A percentile compares a stretch with the other conserved stretches of the same genome.
Conservation (phyloP, 2,329 filamentous ascomycete species). For the Penicillium nordicum region DNA sequence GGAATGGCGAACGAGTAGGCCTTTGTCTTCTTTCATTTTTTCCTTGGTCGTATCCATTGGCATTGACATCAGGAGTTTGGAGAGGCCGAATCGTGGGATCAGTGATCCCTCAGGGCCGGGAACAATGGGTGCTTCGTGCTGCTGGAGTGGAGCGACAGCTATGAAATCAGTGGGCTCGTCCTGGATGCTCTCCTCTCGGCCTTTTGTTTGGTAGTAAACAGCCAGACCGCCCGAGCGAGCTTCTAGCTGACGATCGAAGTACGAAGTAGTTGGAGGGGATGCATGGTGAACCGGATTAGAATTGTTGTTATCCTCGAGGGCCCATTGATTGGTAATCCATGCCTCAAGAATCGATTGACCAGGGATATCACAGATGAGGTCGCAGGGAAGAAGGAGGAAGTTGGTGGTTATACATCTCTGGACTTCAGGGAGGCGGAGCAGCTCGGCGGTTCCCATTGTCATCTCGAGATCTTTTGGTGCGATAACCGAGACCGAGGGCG, state of each 20-base stretch:
- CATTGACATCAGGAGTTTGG: background rate
- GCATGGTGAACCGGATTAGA: background rate
- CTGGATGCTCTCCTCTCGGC: background rate
- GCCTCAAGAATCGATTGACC: constrained; percentile 1
- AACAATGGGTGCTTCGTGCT: background rate
- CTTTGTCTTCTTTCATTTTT: background rate
- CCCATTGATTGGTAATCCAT: background rate
- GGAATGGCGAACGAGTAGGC: background rate
- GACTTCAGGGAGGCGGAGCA: constrained; percentile 78
- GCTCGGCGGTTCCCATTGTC: constrained; percentile 82
- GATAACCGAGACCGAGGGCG: constrained; percentile 59
- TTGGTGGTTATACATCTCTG: constrained; percentile 71
- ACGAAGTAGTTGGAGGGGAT: background rate
- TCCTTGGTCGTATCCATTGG: constrained; percentile 4
- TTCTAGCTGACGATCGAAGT: background rate
- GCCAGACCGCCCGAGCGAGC: background rate
- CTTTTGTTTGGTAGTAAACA: background rate
- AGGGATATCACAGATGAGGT: background rate
- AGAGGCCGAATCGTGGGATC: background rate
- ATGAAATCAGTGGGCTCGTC: background rate
- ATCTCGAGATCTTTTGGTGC: constrained; percentile 71
- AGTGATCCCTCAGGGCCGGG: background rate
- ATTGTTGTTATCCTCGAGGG: background rate
- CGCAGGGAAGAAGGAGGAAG: constrained; percentile 72
- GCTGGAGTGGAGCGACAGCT: background rate